Evolutionary conservation across 2,329 filamentous ascomycete species (phyloP).

Genomic region (Talaromyces amestolkiae): DNA sequence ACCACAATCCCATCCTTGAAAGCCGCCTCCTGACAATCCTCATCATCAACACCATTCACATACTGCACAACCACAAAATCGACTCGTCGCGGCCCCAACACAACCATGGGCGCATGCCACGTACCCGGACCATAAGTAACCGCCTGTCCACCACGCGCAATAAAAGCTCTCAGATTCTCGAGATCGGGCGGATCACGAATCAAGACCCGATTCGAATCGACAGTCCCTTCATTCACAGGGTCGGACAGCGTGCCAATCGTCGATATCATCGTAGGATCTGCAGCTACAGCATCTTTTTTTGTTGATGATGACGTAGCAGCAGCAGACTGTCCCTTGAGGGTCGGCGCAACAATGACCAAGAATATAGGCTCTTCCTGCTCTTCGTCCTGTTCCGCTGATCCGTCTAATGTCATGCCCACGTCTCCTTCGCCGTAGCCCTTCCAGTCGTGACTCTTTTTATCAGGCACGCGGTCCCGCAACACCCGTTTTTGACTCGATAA

Average conservation of each 20-base stretch:
- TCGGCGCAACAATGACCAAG: slow-evolving; percentile 86
- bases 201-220: slow-evolving; percentile 29
- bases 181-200: slow-evolving; percentile 67
- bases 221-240: slow-evolving; percentile 6
- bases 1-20: slow-evolving; percentile 43
- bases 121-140: slow-evolving; percentile 90
- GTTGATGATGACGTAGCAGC: slow-evolving; percentile 27
- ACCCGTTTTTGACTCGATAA: slow-evolving; percentile 36
- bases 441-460: slow-evolving; percentile 17
- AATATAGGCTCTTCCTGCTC: slow-evolving; percentile 50
- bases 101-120: slow-evolving; percentile 97
- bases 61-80: slow-evolving; percentile 91
- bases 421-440: slow-evolving; percentile 17
- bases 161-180: slow-evolving; percentile 67
- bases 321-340: slow-evolving; percentile 49
- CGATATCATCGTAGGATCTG: slow-evolving; percentile 5
- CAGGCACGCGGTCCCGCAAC: slow-evolving; percentile 9
- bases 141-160: slow-evolving; percentile 73
- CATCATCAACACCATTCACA: slow-evolving; percentile 73
- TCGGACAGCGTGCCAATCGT: background rate
- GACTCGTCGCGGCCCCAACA: slow-evolving; percentile 66
- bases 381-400: slow-evolving; percentile 13
- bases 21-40: slow-evolving; percentile 83
- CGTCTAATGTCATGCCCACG: slow-evolving; percentile 12
- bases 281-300: background rate